Evolutionary conservation across 2,329 filamentous ascomycete genomes (phyloP), one percentile per base, ranked within the genome.

Genomic region (Fusarium irregulare): DNA sequence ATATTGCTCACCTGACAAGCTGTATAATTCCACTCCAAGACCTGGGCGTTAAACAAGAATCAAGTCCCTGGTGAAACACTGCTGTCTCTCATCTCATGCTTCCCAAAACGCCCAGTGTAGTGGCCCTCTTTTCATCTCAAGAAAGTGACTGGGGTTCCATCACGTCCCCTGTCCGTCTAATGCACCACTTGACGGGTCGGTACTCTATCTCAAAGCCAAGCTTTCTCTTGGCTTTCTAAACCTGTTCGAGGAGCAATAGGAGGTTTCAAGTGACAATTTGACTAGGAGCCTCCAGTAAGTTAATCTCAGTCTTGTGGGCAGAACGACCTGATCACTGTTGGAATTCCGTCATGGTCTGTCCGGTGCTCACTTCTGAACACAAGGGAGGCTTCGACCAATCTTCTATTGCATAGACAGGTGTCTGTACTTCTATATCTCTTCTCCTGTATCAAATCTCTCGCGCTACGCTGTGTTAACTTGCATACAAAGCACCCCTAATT

Each of bases 161-260:
- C 56, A 63, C 32, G 37, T 58, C 48, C 61, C 66, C 56, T 67
- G 55, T 45, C 25, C 27, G 30, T 41, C 56, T 45, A 60, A 60
- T 55, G 47, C 61, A 49, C 61, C 50, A 62, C 46, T 25, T 25
- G 37, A 51, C 66, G 49, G 63, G 58, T 37, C 25, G 25, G 40
- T 56, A 71, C 63, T 71, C 30, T 68, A 71, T 68, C 68, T 71
- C 25, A 44, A 58, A 66, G 68, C 68, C 60, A 71, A 71, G 68
- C 47, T 40, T 44, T 46, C 18, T 37, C 49, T 70, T 70, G 56
- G 42, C 60, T 49, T 46, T 55, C 23, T 53, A 34, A 56, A 41
- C 49, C 41, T 44, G 20, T 37, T n/a, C 34, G 27, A 30, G 30
- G 16, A 45, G 60, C 57, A 68, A 64, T 64, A 58, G 32, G 57